Evolutionary conservation across 1,139 yeast genomes (phyloP), one percentile per base, ranked within the genome.

Genomic region (Hyphopichia fennica): DNA sequence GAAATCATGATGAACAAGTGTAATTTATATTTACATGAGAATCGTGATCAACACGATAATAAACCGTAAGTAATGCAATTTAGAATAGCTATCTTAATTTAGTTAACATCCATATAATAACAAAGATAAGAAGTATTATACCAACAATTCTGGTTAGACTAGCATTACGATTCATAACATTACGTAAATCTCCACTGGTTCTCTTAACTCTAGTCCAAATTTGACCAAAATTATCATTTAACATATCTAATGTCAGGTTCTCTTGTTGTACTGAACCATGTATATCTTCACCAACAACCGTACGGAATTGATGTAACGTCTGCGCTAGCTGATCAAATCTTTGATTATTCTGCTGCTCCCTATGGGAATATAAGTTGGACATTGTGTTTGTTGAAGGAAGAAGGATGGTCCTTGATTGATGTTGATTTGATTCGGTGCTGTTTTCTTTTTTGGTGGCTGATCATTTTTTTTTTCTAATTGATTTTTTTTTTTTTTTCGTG

Each of bases 41-140:
- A 14, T 29, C 32, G 32, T 29, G 32, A 16, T 29, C 32, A 14
- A 29, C 32, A 29, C 32, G 32, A 29, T 10, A 11, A 23, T n/a
- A n/a, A n/a, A n/a, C n/a, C n/a, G n/a, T n/a, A n/a, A n/a, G n/a
- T 22, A 22, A 22, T 22, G 25, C 7, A n/a, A n/a, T n/a, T n/a
- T n/a, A n/a, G 4, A 30, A 15, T 30, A 14, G 4, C n/a, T 33
- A 19, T 33, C 35, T 33, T 43, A 84, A 67, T 58, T 81, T 84
- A 56, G 74, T 73, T 48, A 88, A 62, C 54, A 83, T 77, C 78
- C 89, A 89, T 31, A 87, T 52, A 6, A 88, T 69, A 52, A 88
- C 76, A 53, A 89, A 82, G 3, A 71, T 71, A 35, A 78, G 53
- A 46, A 89, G 66, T 5, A 88, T 85, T 34, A 65, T 36, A 14